Percentiles rank a stretch among this genome's conserved stretches.
Evolutionary conservation across 805 yeast species (phyloP).

Genomic region (Yarrowia sp.): DNA sequence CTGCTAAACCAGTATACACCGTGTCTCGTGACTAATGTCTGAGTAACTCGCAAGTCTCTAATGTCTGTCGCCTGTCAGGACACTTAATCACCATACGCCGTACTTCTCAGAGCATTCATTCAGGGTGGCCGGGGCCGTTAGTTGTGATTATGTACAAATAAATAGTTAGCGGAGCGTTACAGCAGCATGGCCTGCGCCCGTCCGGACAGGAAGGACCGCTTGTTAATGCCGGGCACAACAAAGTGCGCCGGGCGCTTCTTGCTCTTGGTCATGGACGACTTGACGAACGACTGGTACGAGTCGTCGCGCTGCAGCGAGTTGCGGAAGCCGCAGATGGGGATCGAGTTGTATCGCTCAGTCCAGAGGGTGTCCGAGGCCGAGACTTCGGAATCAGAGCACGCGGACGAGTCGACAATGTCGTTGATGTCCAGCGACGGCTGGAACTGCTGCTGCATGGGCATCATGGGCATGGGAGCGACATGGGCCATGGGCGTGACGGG

Average conservation of each 20-base stretch:
- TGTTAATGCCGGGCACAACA: slow-evolving; percentile 23
- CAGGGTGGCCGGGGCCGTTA: not conserved
- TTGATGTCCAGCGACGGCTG: slow-evolving; percentile 3
- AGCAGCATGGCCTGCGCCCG: slow-evolving; percentile 25
- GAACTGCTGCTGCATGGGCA: not conserved
- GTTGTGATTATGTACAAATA: slow-evolving; percentile 25
- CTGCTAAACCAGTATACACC: not conserved
- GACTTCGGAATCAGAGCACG: slow-evolving; percentile 24
- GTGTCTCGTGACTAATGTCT: not conserved
- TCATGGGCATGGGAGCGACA: not conserved
- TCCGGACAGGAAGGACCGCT: slow-evolving; percentile 11
- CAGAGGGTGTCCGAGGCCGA: slow-evolving; percentile 29
- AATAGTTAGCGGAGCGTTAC: slow-evolving; percentile 1
- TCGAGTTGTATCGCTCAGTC: slow-evolving; percentile 27
- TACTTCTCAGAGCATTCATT: not conserved
- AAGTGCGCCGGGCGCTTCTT: slow-evolving; percentile 10
- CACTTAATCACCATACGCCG: not conserved
- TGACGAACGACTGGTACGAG: slow-evolving; percentile 22
- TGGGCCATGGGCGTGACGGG: slow-evolving; percentile 10
- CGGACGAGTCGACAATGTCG: slow-evolving; percentile 19
- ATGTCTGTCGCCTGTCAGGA: too few species aligned
- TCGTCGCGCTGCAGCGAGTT: slow-evolving; percentile 26
- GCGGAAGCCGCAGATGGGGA: slow-evolving; percentile 34
- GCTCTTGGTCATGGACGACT: slow-evolving; percentile 14
- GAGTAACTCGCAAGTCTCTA: too few species aligned